Evolutionary conservation across 1,284 basidiomycete species (phyloP), one percentile per base, ranked within the genome.

Genomic region (Microbotryomycetes sp.): DNA sequence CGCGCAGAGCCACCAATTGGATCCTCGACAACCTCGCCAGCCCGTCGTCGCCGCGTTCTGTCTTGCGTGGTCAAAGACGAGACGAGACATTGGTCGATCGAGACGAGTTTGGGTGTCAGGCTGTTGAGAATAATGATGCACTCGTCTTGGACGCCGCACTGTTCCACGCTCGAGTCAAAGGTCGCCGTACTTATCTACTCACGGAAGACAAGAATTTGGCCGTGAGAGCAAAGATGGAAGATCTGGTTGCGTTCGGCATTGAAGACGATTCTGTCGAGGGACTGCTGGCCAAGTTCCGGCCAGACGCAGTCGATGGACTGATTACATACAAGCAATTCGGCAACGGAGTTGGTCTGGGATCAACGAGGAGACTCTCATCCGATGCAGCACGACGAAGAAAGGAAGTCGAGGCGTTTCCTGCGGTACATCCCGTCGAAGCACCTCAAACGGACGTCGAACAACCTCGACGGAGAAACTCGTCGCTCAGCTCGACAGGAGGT

Each of bases 161-260:
- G 18, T 68, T 24, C 18, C 53, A 51, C 52, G 54, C 59, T 9
- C 31, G 26, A 18, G 9, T 31, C 26, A 35, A 45, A 15, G 15
- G 2, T 5, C 21, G 30, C 2, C 56, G 59, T 6, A 57, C 56
- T 47, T 59, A 60, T 1, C 54, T 68, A 24, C 28, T 68, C 3
- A 54, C 64, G 11, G 61, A 68, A 26, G 66, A 68, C 55, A 59
- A 59, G 41, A 68, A 66, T 27, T 46, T 68, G 2, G 49, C 49
- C 27, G 31, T 68, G 5, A 29, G 57, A 5, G 64, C 64, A n/a
- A 57, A 52, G 11, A 52, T 65, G 13, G 63, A 65, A 46, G 24
- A 53, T 11, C 41, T 65, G 7, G 53, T 52, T 4, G 53, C 62
- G 1, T 3, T 56, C 9, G 41, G 45, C 2, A 11, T 67, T 18